Base-by-base conservation (phyloP, 345 rosid genomes). In the Pelargonium nanum region DNA sequence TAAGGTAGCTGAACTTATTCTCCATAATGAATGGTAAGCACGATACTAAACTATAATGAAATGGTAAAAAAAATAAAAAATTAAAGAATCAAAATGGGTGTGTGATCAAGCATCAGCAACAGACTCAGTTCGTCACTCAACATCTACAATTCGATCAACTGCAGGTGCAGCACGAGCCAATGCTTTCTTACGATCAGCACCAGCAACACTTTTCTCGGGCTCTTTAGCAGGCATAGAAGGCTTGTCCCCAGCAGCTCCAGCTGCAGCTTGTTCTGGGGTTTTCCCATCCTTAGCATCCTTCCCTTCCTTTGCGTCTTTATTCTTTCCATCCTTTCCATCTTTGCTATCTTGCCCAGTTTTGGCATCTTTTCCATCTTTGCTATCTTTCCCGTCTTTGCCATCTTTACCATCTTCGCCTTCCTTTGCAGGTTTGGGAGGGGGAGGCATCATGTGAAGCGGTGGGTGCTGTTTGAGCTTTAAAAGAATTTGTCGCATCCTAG, bases 401-500 rank as follows among this genome's bases (percentile, higher is more conserved):
- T 72, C 73, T 10, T 81, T 75, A 0, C 13, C 81, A 34, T 40
- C 80, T 51, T 85, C 77, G 0, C 65, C 77, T 24, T 81, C 88
- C 62, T 80, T 83, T 45, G 79, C 57, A 17, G 85, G 77, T 9
- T 62, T 22, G 6, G 76, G 72, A 0, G 88, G 86, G 5, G 89
- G 82, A 23, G 95, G 99, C 87, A 83, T 79, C 99, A 89, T 87
- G 69, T 86, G 96, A n/a, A 86, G 70, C 2, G 96, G 97, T 52
- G 95, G 97, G 58, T 76, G 80, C 65, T 85, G 85, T 72, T 90
- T 88, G 55, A 93, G 85, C 81, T 83, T 90, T 71, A 74, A 26
- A 70, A 84, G 79, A 26, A 90, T 72, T 66, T 94, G 97, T 69
- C 96, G 81, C 96, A 88, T 86, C 66, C 99, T 86, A 22, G 86